phyloP scores from a whole-genome alignment of 202 grass and related monocot species.

The Saccharum hybrid region DNA sequence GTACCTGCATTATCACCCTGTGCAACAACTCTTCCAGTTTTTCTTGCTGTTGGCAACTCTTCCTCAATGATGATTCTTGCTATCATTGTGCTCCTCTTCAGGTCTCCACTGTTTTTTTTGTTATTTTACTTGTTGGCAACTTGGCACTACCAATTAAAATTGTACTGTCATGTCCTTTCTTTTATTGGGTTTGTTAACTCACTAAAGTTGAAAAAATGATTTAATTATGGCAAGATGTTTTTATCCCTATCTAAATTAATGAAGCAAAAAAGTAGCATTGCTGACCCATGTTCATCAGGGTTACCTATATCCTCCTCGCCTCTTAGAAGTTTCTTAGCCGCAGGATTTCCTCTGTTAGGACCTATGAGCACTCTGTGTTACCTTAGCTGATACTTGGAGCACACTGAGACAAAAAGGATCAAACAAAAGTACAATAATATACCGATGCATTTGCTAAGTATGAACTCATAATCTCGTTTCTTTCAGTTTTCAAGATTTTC shows the following conservation, averaged over 20 bases:
- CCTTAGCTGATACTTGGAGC: neutral
- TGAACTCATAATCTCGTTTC: neutral
- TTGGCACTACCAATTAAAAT: conserved; percentile 14
- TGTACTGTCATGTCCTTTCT: neutral
- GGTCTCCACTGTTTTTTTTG: conserved; percentile 43
- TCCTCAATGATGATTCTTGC: conserved; percentile 96
- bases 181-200: neutral
- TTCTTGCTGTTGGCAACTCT: conserved; percentile 98
- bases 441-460: neutral
- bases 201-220: neutral
- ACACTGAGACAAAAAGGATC: neutral
- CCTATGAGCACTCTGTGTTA: neutral
- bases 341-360: neutral
- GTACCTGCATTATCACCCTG: conserved; percentile 95
- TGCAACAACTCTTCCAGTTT: conserved; percentile 96
- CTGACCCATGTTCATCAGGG: neutral
- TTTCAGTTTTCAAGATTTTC: neutral
- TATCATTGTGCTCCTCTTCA: conserved; percentile 96
- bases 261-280: neutral
- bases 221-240: neutral
- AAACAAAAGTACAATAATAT: neutral
- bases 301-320: neutral
- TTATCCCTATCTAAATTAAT: conserved; percentile 5
- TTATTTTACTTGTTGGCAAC: conserved; percentile 13
- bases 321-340: neutral